A percentile compares a stretch with the other conserved stretches of the same genome.
These are phyloP conservation scores for Rugosomyces carneus DNA, from an alignment of 1,284 basidiomycete genomes.

Conservation along the genomic window DNA sequence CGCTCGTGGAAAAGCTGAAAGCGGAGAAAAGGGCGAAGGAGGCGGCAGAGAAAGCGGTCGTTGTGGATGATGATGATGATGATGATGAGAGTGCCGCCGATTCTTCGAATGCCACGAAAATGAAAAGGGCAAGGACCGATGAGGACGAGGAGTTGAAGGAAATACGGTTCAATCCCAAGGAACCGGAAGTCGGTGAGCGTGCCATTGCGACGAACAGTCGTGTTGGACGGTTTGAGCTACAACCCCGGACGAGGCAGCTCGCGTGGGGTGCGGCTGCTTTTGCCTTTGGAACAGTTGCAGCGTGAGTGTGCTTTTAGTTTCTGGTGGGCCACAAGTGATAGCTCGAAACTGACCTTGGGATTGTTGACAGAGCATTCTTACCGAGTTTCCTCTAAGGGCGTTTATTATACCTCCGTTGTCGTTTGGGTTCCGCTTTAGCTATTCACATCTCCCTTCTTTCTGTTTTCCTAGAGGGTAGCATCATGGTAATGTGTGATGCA, in stretches of 20 bases:
- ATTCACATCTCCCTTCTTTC: constrained; percentile 9
- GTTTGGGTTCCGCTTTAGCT: constrained; percentile 8
- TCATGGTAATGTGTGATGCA: constrained; percentile 4
- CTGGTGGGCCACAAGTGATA: background rate
- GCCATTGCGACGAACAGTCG: constrained; percentile 60
- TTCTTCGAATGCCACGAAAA: constrained; percentile 17
- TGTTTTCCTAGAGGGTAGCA: constrained; percentile 12
- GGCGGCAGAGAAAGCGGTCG: constrained; percentile 22
- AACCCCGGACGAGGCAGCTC: constrained; percentile 60
- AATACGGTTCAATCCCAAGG: constrained; percentile 57
- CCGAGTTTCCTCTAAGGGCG: constrained; percentile 39
- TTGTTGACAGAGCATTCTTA: constrained; percentile 33
- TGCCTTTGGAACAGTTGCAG: constrained; percentile 63
- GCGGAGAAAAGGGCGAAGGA: constrained; percentile 24
- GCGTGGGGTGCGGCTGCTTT: constrained; percentile 75
- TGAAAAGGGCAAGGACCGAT: constrained; percentile 54
- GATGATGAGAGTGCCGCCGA: constrained; percentile 22
- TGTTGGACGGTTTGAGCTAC: constrained; percentile 41
- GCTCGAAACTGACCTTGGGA: constrained; percentile 4
- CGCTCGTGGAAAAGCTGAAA: constrained; percentile 62
- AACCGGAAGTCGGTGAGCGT: constrained; percentile 52
- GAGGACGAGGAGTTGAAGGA: constrained; percentile 32
- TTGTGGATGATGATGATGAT: no score
- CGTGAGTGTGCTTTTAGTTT: constrained; percentile 41
- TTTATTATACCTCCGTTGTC: constrained; percentile 4